Evolutionary conservation across 73 alveolate species (phyloP).

Genomic region (Urostyla sp.): DNA sequence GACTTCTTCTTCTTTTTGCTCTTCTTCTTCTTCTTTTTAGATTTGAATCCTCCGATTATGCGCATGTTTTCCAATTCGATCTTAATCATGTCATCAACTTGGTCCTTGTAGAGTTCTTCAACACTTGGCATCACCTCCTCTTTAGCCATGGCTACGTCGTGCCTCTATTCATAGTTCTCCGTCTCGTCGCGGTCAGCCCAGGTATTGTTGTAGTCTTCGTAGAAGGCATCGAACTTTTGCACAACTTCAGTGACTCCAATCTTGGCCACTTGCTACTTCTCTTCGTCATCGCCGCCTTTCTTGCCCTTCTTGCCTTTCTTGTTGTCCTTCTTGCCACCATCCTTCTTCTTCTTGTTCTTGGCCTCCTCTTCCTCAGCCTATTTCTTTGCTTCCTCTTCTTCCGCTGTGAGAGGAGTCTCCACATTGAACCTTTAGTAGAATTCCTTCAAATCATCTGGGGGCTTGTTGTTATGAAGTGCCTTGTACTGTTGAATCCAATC

Average conservation of each 20-base stretch:
- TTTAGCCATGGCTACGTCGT: constrained; percentile 81
- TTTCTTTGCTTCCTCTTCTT: constrained; percentile 80
- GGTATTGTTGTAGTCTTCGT: constrained; percentile 71
- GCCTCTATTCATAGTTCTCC: constrained; percentile 71
- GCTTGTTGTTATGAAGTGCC: constrained; percentile 68
- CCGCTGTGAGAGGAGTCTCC: constrained; percentile 74
- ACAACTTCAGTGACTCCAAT: constrained; percentile 82
- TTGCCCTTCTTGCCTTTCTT: constrained; percentile 79
- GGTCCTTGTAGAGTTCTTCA: constrained; percentile 73
- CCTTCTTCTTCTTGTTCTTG: constrained; percentile 84
- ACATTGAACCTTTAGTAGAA: constrained; percentile 64
- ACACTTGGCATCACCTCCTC: constrained; percentile 78
- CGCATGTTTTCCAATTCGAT: constrained; percentile 80
- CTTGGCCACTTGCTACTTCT: constrained; percentile 57
- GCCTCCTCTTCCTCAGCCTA: constrained; percentile 83
- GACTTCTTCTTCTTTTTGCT: constrained; percentile 64
- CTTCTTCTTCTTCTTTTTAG: constrained; percentile 68
- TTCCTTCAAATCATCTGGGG: constrained; percentile 65
- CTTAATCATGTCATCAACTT: constrained; percentile 85
- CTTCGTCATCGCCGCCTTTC: constrained; percentile 70
- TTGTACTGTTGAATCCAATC: constrained; percentile 83
- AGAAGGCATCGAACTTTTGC: constrained; percentile 80
- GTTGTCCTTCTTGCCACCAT: constrained; percentile 77
- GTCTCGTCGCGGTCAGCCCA: constrained; percentile 88
- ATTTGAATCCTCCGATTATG: constrained; percentile 68